phyloP scores from a whole-genome alignment of 345 rosid genomes.

The Psidium guajava region DNA sequence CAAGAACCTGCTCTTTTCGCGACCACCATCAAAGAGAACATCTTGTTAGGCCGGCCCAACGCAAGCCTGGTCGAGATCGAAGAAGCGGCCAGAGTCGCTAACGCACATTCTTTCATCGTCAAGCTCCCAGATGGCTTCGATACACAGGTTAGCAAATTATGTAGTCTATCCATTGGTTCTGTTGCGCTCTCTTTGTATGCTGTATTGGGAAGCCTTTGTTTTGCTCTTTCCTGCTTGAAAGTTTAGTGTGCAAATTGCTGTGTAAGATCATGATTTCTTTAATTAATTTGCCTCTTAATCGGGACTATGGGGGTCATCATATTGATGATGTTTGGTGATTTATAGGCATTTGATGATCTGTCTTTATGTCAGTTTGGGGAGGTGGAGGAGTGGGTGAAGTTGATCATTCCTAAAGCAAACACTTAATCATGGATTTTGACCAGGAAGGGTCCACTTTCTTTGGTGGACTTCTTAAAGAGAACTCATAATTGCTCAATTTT shows the following conservation, averaged over 20 bases:
- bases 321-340: background rate
- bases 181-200: background rate
- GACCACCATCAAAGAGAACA: slow-evolving; percentile 87
- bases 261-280: background rate
- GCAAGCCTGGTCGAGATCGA: slow-evolving; percentile 72
- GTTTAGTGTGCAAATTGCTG: background rate
- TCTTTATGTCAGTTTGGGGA: slow-evolving; percentile 25
- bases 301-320: background rate
- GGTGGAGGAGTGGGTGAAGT: slow-evolving; percentile 20
- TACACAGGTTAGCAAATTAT: slow-evolving; percentile 49
- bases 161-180: background rate
- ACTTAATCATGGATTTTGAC: slow-evolving; percentile 37
- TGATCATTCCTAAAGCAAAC: slow-evolving; percentile 19
- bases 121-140: slow-evolving; percentile 90
- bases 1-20: slow-evolving; percentile 97
- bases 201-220: background rate
- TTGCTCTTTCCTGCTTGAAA: background rate
- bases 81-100: slow-evolving; percentile 96
- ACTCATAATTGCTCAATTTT: slow-evolving; percentile 5
- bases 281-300: background rate
- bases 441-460: slow-evolving; percentile 10
- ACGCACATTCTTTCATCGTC: slow-evolving; percentile 88
- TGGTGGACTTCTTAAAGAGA: slow-evolving; percentile 10
- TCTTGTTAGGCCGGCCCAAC: slow-evolving; percentile 84
- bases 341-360: background rate